Evolutionary conservation across 495 filamentous ascomycete species (phyloP).

Genomic region (Aspergillus wentii): DNA sequence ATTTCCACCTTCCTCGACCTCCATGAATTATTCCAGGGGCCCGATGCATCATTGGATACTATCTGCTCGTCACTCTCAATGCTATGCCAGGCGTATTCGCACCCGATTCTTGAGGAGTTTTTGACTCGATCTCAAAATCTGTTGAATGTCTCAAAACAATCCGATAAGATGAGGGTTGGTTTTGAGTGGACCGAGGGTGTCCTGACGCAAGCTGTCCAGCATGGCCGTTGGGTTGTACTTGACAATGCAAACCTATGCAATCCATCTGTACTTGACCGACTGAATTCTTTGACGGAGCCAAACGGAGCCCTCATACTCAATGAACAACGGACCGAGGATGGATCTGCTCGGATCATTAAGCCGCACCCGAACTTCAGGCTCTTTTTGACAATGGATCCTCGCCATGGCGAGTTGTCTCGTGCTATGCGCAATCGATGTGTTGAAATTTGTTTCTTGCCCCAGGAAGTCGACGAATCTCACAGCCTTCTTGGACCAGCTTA

Average conservation of each 20-base stretch:
- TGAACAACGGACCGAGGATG: conserved; percentile 79
- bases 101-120: conserved; percentile 28
- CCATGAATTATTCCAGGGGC: conserved; percentile 26
- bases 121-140: conserved; percentile 31
- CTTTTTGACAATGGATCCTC: conserved; percentile 91
- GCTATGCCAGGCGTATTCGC: conserved; percentile 23
- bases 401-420: conserved; percentile 87
- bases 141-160: conserved; percentile 34
- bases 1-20: conserved; percentile 28
- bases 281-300: conserved; percentile 92
- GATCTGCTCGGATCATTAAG: conserved; percentile 70
- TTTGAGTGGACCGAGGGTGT: conserved; percentile 97
- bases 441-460: conserved; percentile 69
- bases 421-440: conserved; percentile 95
- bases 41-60: conserved; percentile 28
- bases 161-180: conserved; percentile 59
- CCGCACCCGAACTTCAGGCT: conserved; percentile 87
- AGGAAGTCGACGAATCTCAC: conserved; percentile 17
- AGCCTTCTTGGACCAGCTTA: conserved; percentile 27
- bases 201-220: conserved; percentile 78
- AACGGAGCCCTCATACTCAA: conserved; percentile 85
- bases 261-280: conserved; percentile 85
- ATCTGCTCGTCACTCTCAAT: conserved; percentile 29
- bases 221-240: conserved; percentile 87
- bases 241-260: conserved; percentile 97